Evolutionary conservation across 139 green algal genomes (phyloP).

Genomic region (Eudorina sp.): DNA sequence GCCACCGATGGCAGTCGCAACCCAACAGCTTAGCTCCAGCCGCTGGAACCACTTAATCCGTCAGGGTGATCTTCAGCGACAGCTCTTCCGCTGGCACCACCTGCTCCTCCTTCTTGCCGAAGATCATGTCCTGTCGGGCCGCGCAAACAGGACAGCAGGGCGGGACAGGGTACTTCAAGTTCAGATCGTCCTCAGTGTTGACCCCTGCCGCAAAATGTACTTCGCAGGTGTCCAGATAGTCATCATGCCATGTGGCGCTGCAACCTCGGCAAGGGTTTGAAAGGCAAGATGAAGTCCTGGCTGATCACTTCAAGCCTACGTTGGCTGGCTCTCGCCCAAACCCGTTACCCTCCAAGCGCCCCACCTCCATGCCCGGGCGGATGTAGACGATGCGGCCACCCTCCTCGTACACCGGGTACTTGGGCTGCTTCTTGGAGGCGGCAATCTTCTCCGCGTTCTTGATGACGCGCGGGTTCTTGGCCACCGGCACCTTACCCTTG

Average conservation of each 20-base stretch:
- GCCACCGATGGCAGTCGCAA: too few species aligned
- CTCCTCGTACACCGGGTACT: slow-evolving; percentile 73
- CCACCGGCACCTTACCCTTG: slow-evolving; percentile 60
- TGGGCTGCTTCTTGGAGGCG: slow-evolving; percentile 77
- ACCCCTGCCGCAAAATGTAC: too few species aligned
- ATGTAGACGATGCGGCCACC: slow-evolving; percentile 74
- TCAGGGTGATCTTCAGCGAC: slow-evolving; percentile 51
- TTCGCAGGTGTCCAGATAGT: too few species aligned
- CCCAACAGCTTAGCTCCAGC: too few species aligned
- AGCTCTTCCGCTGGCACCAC: not conserved
- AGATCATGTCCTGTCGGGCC: slow-evolving; percentile 43
- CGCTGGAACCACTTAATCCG: too few species aligned
- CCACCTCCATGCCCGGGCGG: slow-evolving; percentile 63
- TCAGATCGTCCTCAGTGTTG: too few species aligned
- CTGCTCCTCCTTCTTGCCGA: slow-evolving; percentile 52
- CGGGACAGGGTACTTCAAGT: too few species aligned
- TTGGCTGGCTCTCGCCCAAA: too few species aligned
- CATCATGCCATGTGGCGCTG: too few species aligned
- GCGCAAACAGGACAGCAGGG: too few species aligned
- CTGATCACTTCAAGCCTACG: not conserved
- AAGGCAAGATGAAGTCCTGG: too few species aligned
- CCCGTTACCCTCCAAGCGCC: not conserved
- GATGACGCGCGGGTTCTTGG: slow-evolving; percentile 76
- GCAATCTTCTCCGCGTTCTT: slow-evolving; percentile 94
- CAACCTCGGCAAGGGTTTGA: too few species aligned